Percentiles rank a stretch among this genome's conserved stretches.
Conservation (phyloP, 768 basidiomycete species). For the Lentinula detonsa region DNA sequence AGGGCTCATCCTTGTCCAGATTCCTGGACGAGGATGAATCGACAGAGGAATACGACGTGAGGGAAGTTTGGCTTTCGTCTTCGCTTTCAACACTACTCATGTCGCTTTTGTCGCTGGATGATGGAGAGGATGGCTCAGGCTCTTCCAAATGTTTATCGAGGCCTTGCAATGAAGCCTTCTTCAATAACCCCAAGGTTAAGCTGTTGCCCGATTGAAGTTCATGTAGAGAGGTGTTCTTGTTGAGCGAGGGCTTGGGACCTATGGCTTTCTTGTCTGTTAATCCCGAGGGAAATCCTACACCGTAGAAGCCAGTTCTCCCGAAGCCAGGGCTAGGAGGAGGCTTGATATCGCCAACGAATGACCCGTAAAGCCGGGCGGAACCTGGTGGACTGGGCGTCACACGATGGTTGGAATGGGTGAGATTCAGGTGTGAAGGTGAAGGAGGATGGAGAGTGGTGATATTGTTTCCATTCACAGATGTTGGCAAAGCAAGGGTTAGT, state of each 20-base stretch:
- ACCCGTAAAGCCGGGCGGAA: slow-evolving; percentile 44
- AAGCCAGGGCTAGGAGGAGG: slow-evolving; percentile 5
- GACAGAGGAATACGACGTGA: neutral
- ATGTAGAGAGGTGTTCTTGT: neutral
- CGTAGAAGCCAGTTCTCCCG: neutral
- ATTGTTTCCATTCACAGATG: neutral
- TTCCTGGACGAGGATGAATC: neutral
- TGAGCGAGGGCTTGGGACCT: neutral
- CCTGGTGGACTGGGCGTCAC: slow-evolving; percentile 36
- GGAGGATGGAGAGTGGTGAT: slow-evolving; percentile 15
- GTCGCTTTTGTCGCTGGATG: neutral
- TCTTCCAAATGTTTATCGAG: neutral
- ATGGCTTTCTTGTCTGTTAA: neutral
- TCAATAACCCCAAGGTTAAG: neutral
- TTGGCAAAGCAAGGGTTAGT: neutral
- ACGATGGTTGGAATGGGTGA: slow-evolving; percentile 48
- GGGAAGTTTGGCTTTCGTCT: slow-evolving; percentile 15
- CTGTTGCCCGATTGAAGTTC: neutral
- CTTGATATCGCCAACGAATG: slow-evolving; percentile 9
- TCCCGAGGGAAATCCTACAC: neutral
- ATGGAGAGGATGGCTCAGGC: neutral
- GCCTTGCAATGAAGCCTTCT: neutral
- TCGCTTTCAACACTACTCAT: neutral
- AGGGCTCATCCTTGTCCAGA: neutral
- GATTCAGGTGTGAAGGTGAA: slow-evolving; percentile 58